These are phyloP conservation scores for Colletotrichum gigasporum DNA, from an alignment of 2,329 filamentous ascomycete genomes.

Conservation along the genomic window DNA sequence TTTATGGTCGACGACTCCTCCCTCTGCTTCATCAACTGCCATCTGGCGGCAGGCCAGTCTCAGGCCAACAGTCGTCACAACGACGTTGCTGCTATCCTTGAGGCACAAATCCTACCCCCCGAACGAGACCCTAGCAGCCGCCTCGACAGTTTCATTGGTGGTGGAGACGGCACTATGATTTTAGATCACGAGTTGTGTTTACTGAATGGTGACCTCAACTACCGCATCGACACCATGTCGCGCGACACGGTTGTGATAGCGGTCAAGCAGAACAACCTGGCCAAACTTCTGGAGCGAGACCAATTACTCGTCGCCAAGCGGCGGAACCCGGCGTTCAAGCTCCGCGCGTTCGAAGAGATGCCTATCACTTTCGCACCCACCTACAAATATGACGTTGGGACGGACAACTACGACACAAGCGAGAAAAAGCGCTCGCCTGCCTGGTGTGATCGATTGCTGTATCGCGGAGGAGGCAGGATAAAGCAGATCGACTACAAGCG, in stretches of 20 bases:
- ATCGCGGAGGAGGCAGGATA: conserved; percentile 81
- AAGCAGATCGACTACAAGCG: conserved; percentile 88
- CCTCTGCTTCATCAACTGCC: conserved; percentile 96
- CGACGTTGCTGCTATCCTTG: conserved; percentile 89
- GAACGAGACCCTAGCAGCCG: conserved; percentile 74
- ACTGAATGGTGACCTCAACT: conserved; percentile 95
- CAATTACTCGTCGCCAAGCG: conserved; percentile 90
- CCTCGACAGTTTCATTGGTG: conserved; percentile 83
- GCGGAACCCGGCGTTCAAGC: conserved; percentile 87
- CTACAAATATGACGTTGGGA: conserved; percentile 98
- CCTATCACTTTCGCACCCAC: conserved; percentile 94
- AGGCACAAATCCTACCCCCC: conserved; percentile 76
- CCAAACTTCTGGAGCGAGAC: conserved; percentile 90
- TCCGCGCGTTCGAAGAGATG: conserved; percentile 89
- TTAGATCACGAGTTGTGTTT: conserved; percentile 98
- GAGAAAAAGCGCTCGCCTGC: conserved; percentile 95
- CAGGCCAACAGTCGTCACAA: conserved; percentile 92
- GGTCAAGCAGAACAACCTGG: conserved; percentile 81
- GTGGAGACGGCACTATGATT: conserved; percentile 95
- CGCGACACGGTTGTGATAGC: conserved; percentile 91
- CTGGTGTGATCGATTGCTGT: conserved; percentile 96
- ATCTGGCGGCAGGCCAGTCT: conserved; percentile 92
- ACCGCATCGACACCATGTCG: conserved; percentile 97
- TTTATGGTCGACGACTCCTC: conserved; percentile 95
- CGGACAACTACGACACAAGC: conserved; percentile 91